Evolutionary conservation across 2,329 filamentous ascomycete genomes (phyloP).

Genomic region (Penicillium sp.): DNA sequence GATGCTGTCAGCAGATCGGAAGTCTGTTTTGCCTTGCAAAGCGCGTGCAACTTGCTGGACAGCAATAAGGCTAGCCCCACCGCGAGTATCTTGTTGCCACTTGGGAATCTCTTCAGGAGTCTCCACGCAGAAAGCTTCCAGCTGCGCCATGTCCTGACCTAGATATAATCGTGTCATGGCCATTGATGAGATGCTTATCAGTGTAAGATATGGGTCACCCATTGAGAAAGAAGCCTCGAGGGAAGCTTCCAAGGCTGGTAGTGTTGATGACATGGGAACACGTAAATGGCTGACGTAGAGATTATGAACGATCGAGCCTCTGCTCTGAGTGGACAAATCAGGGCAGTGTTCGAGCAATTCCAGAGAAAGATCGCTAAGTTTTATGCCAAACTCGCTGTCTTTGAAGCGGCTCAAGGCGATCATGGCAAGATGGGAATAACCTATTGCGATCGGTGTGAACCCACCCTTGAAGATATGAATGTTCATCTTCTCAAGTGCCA

Average conservation of each 20-base stretch:
- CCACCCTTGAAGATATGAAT: constrained; percentile 48
- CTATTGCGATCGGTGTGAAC: constrained; percentile 51
- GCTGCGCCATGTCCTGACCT: constrained; percentile 50
- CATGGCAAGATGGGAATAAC: constrained; percentile 51
- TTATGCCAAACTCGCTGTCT: constrained; percentile 47
- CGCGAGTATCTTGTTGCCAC: constrained; percentile 51
- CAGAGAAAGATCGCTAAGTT: constrained; percentile 47
- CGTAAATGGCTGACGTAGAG: constrained; percentile 55
- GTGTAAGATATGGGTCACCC: constrained; percentile 50
- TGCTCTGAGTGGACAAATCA: constrained; percentile 47
- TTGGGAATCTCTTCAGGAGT: constrained; percentile 49
- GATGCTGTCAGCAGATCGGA: constrained; percentile 39
- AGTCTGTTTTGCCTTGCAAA: constrained; percentile 53
- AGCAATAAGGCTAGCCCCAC: constrained; percentile 49
- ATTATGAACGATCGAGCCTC: constrained; percentile 50
- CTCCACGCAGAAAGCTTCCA: constrained; percentile 51
- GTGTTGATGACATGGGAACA: constrained; percentile 43
- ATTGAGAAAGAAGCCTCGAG: constrained; percentile 50
- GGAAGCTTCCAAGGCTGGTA: constrained; percentile 47
- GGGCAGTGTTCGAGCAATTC: constrained; percentile 46
- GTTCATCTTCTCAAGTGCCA: constrained; percentile 50
- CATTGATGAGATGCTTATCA: constrained; percentile 53
- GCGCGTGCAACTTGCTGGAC: constrained; percentile 50
- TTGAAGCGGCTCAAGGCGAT: constrained; percentile 51
- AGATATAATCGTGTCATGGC: constrained; percentile 50